Conservation (phyloP, 805 yeast genomes). For the Cyberlindnera bimundalis region DNA sequence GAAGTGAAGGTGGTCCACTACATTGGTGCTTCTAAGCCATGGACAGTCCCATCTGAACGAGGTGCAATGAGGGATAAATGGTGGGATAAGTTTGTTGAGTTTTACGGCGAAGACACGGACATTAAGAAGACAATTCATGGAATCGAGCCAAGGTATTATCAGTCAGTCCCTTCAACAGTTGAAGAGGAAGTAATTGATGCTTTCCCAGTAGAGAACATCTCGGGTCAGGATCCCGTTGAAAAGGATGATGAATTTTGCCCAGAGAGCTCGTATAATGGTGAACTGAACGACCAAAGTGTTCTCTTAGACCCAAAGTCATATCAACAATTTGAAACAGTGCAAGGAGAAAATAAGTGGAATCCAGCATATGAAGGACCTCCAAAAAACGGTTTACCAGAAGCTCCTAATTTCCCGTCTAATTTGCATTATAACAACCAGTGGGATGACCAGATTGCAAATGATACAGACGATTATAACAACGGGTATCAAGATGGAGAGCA, state of each 20-base stretch:
- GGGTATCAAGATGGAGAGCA: conserved; percentile 1
- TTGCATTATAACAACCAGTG: conserved; percentile 19
- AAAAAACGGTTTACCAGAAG: conserved; percentile 27
- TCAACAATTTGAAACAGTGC: conserved; percentile 20
- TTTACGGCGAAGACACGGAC: conserved; percentile 17
- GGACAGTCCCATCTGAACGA: conserved; percentile 31
- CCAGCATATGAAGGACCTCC: conserved; percentile 45
- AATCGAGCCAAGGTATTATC: conserved; percentile 23
- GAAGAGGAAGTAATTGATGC: conserved; percentile 1
- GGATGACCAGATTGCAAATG: conserved; percentile 17
- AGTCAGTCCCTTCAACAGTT: conserved; percentile 1
- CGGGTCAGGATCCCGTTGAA: background rate
- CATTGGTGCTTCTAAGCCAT: conserved; percentile 62
- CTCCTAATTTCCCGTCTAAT: conserved; percentile 23
- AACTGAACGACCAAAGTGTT: conserved; percentile 8
- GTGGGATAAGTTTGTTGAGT: conserved; percentile 26
- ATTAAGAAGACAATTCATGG: conserved; percentile 24
- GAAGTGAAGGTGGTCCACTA: conserved; percentile 55
- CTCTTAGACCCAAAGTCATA: conserved; percentile 24
- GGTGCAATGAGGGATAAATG: conserved; percentile 21
- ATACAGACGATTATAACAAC: background rate
- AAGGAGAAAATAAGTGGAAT: conserved; percentile 36
- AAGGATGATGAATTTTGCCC: background rate
- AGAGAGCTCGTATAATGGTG: too few relatives aligned
- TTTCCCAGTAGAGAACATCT: background rate